Evolutionary conservation across 805 yeast species (phyloP), one percentile per base, ranked within the genome.

Genomic region (Candida jianshihensis): DNA sequence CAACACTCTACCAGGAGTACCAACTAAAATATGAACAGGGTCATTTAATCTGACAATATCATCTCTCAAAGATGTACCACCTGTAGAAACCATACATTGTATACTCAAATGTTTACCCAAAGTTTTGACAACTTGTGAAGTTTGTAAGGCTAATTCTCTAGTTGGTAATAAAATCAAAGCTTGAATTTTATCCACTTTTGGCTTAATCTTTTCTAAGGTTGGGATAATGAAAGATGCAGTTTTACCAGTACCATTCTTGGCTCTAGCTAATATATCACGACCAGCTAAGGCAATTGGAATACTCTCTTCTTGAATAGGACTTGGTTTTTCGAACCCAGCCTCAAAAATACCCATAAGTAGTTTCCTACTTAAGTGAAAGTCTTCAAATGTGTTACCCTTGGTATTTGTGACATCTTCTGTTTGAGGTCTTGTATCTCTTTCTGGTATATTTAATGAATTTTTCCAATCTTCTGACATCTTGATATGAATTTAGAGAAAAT

Each of bases 191-290:
- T 79, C 75, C 34, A 78, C 48, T 54, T 86, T 83, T 38, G 97
- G 89, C 61, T 89, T 85, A 42, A 88, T 71, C 57, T 80, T 83
- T 60, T 92, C 95, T 54, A 92, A 70, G 20, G 95, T 75, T 35
- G 98, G 98, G 47, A 92, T 90, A 34, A 87, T 81, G 60, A 92
- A 92, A 6, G 98, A 95, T 2, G 97, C 98, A 8, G 98, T 92
- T 59, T 92, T 92, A 53, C 98, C 98, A 1, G 98, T 92, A 45
- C 98, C 98, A 63, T 92, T 92, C 60, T 92, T 92, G 30, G 98
- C 97, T 66, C 98, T 77, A 13, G 98, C 98, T 44, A 92, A 72
- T 41, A 92, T 83, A 61, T 92, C 98, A 64, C 96, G 79, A 35
- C 97, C 97, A 38, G 92, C 81, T 31, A 92, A 71, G 1, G 97